These are phyloP conservation scores for Dovyalis caffra DNA, from an alignment of 345 rosid genomes.

Conservation along the genomic window DNA sequence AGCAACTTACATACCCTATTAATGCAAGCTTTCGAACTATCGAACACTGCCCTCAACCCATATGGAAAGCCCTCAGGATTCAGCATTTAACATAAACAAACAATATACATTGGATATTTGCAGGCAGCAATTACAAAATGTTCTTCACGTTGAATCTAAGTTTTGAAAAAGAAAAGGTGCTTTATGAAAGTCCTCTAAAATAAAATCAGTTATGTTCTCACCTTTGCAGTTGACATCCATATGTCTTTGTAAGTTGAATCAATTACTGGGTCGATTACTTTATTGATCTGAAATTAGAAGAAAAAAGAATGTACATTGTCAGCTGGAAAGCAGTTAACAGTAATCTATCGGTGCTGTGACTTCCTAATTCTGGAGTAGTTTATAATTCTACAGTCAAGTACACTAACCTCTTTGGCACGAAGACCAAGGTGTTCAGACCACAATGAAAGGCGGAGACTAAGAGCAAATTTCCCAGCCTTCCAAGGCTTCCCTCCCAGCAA, in stretches of 20 bases:
- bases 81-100: not conserved
- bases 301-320: conserved; percentile 9
- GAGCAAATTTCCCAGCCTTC: conserved; percentile 90
- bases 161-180: not conserved
- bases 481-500: conserved; percentile 89
- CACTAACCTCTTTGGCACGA: conserved; percentile 63
- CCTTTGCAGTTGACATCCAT: conserved; percentile 92
- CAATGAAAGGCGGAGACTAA: conserved; percentile 82
- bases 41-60: not conserved
- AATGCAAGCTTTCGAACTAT: not conserved
- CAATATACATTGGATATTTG: not conserved
- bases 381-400: not conserved
- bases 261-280: conserved; percentile 71
- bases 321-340: conserved; percentile 1
- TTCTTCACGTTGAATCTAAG: not conserved
- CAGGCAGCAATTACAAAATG: not conserved
- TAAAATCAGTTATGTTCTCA: conserved; percentile 24
- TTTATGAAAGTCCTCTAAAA: not conserved
- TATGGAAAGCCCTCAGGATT: not conserved
- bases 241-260: conserved; percentile 83
- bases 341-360: not conserved
- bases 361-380: not conserved
- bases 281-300: conserved; percentile 49
- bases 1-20: not conserved
- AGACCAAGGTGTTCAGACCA: conserved; percentile 99